A percentile compares a stretch with the other conserved stretches of the same genome.
Conservation (phyloP, 1,139 yeast genomes). For the Nakaseomyces delphensis region DNA sequence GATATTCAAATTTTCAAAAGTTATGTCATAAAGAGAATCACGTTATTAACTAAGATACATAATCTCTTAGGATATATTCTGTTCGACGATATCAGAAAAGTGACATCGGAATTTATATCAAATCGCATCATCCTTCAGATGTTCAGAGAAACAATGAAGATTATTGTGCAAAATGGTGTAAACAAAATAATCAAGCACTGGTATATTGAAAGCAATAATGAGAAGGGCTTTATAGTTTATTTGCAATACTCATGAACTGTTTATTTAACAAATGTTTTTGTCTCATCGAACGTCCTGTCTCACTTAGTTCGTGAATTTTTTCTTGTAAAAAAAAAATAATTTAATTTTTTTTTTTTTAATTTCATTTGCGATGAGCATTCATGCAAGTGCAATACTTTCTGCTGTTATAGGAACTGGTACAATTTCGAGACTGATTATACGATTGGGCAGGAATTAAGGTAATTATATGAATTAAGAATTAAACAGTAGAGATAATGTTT, state of each 20-base stretch:
- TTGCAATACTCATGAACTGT: slow-evolving; percentile 11
- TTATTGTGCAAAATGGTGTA: slow-evolving; percentile 8
- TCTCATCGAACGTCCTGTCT: too few species aligned
- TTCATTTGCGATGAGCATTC: slow-evolving; percentile 6
- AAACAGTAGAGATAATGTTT: too few species aligned
- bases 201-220: slow-evolving; percentile 19
- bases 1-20: background rate
- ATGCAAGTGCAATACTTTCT: too few species aligned
- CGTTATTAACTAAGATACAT: background rate
- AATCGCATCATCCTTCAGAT: slow-evolving; percentile 13
- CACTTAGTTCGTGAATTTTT: too few species aligned
- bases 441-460: too few species aligned
- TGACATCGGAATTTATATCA: slow-evolving; percentile 1
- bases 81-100: background rate
- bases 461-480: background rate
- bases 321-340: background rate
- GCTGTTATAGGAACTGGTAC: too few species aligned
- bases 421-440: background rate
- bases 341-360: background rate
- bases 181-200: slow-evolving; percentile 11
- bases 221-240: slow-evolving; percentile 13
- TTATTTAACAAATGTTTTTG: too few species aligned
- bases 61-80: background rate
- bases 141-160: slow-evolving; percentile 14
- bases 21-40: background rate